Conservation (phyloP, 768 basidiomycete genomes). For the Lenzites betulinus region DNA sequence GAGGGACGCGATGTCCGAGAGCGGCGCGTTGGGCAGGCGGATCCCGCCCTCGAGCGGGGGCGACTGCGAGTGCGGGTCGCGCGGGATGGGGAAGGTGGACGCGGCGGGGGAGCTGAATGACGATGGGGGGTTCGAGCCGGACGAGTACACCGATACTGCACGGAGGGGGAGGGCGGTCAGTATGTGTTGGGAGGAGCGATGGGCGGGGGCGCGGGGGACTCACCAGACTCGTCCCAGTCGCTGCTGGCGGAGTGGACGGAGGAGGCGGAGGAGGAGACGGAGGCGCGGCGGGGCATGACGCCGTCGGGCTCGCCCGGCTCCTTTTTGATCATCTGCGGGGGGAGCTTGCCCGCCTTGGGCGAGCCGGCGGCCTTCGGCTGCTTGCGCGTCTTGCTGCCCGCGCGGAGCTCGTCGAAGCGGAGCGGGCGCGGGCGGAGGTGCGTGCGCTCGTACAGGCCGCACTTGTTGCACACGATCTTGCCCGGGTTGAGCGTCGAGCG, state of each 20-base stretch:
- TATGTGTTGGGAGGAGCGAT: too few species aligned
- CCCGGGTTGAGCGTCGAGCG: slow-evolving; percentile 86
- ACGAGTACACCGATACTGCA: slow-evolving; percentile 49
- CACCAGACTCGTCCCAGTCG: slow-evolving; percentile 84
- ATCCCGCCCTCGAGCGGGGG: slow-evolving; percentile 56
- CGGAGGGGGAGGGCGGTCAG: slow-evolving; percentile 18
- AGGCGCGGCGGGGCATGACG: slow-evolving; percentile 54
- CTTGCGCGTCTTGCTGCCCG: slow-evolving; percentile 83
- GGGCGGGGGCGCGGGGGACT: too few species aligned
- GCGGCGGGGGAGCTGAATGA: slow-evolving; percentile 68
- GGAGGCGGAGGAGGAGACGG: slow-evolving; percentile 61
- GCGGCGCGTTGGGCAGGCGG: slow-evolving; percentile 71
- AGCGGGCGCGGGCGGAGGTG: slow-evolving; percentile 81
- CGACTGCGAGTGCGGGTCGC: slow-evolving; percentile 43
- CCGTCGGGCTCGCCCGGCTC: slow-evolving; percentile 46
- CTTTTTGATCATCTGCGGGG: slow-evolving; percentile 55
- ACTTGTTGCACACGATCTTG: slow-evolving; percentile 95
- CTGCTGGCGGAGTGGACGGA: slow-evolving; percentile 62
- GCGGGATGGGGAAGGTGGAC: slow-evolving; percentile 60
- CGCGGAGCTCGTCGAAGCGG: slow-evolving; percentile 84
- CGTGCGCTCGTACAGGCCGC: slow-evolving; percentile 88
- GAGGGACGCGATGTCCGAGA: slow-evolving; percentile 66
- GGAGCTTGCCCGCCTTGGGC: slow-evolving; percentile 36
- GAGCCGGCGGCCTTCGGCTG: slow-evolving; percentile 37
- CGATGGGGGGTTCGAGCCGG: slow-evolving; percentile 61